Conservation (phyloP, 345 rosid species). For the Eucalyptus viminalis region DNA sequence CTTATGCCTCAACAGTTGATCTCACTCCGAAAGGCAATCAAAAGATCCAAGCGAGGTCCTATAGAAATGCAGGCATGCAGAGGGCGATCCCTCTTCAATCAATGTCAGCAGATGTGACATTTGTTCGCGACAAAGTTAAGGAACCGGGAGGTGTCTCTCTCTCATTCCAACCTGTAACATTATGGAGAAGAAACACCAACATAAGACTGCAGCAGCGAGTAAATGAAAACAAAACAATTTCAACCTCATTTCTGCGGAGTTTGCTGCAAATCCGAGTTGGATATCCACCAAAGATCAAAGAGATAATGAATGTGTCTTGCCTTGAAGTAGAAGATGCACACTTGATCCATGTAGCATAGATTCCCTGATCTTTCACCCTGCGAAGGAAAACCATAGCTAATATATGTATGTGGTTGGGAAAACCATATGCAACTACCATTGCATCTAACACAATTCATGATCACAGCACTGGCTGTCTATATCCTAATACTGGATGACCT, state of each 20-base stretch:
- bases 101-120: not conserved
- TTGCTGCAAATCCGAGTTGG: not conserved
- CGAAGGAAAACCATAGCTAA: not conserved
- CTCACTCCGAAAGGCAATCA: not conserved
- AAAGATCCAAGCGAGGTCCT: not conserved
- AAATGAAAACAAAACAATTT: not conserved
- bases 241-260: not conserved
- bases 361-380: slow-evolving; percentile 37
- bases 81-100: not conserved
- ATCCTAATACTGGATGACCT: not conserved
- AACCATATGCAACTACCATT: not conserved
- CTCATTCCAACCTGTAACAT: not conserved
- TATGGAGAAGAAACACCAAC: not conserved
- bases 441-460: not conserved
- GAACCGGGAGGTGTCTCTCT: not conserved
- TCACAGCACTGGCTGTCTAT: not conserved
- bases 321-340: slow-evolving; percentile 12
- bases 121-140: not conserved
- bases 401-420: not conserved
- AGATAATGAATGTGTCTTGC: not conserved
- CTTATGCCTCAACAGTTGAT: not conserved
- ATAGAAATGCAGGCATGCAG: not conserved
- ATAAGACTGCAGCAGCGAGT: not conserved
- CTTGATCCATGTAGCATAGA: slow-evolving; percentile 33
- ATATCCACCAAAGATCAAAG: not conserved